Evolutionary conservation across 2,329 filamentous ascomycete species (phyloP), one percentile per base, ranked within the genome.

Genomic region (Paracoccidioides lutzii): DNA sequence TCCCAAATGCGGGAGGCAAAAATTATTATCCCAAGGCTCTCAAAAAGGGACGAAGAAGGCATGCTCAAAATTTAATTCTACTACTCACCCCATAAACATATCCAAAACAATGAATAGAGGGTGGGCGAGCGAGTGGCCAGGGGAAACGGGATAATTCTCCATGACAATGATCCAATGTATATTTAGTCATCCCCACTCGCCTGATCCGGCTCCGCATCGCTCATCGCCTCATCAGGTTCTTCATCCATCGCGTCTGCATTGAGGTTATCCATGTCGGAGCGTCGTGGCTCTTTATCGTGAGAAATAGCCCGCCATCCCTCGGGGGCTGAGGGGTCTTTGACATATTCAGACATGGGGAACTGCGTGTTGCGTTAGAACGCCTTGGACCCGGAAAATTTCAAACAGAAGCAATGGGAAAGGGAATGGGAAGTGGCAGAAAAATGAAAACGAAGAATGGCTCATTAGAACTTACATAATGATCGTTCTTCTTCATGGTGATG

Each of bases 401-500:
- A 37, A 38, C 46, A 38, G 30, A 4, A 51, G 12, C n/a, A 42
- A 50, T 10, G 9, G 10, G 41, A 41, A 12, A 12, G 2, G 33
- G 43, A 9, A 28, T 5, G 10, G 33, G 38, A 30, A 33, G 15
- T 28, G 41, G 42, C 4, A 14, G 46, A 28, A 15, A n/a, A 30
- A 12, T 5, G 30, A 14, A 14, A 32, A 30, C 40, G 44, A 38
- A 45, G 46, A 33, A 38, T 22, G 22, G 22, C 22, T 22, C 22
- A 22, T 22, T 22, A 22, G 22, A 22, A 67, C 74, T 66, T 64
- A 78, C 76, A 70, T 98, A 98, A 72, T 98, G 93, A 68, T 98
- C 91, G 64, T 96, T 96, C 81, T 97, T 97, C 83, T 98, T 98
- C 88, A 98, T 95, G 7, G 93, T 98, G 42, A 94, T 88, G n/a